Conservation (phyloP, 192 early-diverging fungal species). For the Umbelopsis isabellina region DNA sequence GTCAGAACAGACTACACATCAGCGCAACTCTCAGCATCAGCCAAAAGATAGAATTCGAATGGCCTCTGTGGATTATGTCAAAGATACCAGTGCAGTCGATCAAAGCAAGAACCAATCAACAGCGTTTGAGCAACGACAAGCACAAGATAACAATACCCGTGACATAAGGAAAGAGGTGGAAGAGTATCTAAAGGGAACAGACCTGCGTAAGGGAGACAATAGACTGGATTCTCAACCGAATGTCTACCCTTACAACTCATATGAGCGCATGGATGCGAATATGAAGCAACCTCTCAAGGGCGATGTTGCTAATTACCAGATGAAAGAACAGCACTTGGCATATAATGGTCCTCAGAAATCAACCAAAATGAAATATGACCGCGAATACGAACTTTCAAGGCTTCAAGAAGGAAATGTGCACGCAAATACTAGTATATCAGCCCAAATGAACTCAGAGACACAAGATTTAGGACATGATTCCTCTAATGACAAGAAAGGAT, state of each 20-base stretch:
- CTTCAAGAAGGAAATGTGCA: neutral
- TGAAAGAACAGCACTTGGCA: neutral
- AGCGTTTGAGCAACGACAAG: neutral
- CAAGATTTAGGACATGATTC: neutral
- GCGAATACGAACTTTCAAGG: neutral
- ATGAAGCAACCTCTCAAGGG: neutral
- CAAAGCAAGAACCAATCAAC: neutral
- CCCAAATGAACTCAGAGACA: neutral
- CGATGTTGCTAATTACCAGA: neutral
- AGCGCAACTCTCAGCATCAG: no score
- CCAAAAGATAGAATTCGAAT: no score
- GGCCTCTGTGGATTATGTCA: no score
- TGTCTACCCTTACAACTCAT: slow-evolving; percentile 2
- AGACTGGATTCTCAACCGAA: slow-evolving; percentile 1
- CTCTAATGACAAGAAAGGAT: neutral
- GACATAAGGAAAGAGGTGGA: neutral
- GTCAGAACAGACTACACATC: no score
- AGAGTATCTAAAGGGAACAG: neutral
- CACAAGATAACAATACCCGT: neutral
- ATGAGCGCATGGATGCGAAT: neutral
- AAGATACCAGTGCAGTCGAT: neutral
- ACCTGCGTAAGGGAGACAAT: neutral
- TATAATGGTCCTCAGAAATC: neutral
- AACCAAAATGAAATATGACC: neutral
- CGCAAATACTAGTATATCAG: neutral